Base-by-base conservation (phyloP, 2,329 filamentous ascomycete genomes). In the Fusarium duplospermum region DNA sequence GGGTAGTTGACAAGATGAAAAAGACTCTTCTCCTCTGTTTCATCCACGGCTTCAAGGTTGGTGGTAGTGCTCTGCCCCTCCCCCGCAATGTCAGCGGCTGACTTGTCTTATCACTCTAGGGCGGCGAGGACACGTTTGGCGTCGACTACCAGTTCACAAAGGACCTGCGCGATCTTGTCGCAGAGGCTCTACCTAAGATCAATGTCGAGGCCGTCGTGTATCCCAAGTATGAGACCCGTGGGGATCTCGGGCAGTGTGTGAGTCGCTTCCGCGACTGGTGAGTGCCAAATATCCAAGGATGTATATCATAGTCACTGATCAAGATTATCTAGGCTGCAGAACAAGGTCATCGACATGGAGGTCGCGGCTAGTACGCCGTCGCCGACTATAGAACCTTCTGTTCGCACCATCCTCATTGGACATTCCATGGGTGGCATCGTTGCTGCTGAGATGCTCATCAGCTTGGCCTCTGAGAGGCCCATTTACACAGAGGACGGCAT, bases 381-480 rank as follows among this genome's bases (percentile, higher is more conserved):
- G 6, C 95, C 95, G 1, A 97, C 94, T 1, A 89, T 97, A 72
- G 94, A 97, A 70, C 94, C 95, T 6, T 94, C 93, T 0, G 94
- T 98, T 22, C 92, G 91, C 78, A 93, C 93, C 31, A 88, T 98
- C 56, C 89, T 98, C 18, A 86, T 97, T 66, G 95, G 95, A 27
- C 95, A 98, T 82, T 95, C 93, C 10, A 98, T 93, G 93, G 93
- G 93, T 76, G 96, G 96, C 77, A 98, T 98, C 78, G 95, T 98
- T 56, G 96, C 94, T 13, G 96, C 95, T 36, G 96, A 98, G 81
- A 93, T 94, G 16, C 87, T 96, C 72, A 89, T 98, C 76, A 89
- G 92, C 45, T 89, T 98, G 61, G 85, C 88, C 1, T 87, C 86
- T 9, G 89, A 91, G 64, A 82, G 84, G 70, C 87, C 88, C 67